Evolutionary conservation across 2,329 filamentous ascomycete species (phyloP).

Genomic region (Cladosporium sp.): DNA sequence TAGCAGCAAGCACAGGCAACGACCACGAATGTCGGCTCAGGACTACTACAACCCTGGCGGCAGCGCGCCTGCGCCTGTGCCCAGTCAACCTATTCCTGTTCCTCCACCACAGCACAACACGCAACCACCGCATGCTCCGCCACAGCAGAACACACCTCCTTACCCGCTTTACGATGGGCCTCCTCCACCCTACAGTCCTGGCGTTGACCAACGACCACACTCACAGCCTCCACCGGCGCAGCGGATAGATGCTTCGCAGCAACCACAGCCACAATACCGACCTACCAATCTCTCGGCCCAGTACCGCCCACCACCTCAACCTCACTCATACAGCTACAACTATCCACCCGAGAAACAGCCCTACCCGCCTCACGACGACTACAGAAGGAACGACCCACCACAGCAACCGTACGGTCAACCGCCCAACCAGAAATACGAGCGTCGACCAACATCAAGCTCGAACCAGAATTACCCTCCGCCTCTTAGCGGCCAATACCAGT

Average conservation of each 20-base stretch:
- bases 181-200: conserved; percentile 13
- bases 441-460: background rate
- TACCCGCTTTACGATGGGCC: conserved; percentile 16
- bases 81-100: conserved; percentile 7
- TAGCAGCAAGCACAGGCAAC: background rate
- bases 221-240: conserved; percentile 13
- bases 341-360: conserved; percentile 27
- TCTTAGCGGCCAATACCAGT: background rate
- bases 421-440: conserved; percentile 3
- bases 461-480: background rate
- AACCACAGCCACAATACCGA: conserved; percentile 5
- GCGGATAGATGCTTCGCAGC: background rate
- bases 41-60: conserved; percentile 13
- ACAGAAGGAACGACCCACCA: conserved; percentile 21
- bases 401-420: conserved; percentile 14
- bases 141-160: conserved; percentile 8
- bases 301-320: conserved; percentile 10
- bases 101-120: background rate
- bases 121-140: background rate
- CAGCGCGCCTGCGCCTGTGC: conserved; percentile 5
- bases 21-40: conserved; percentile 12
- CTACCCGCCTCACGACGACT: conserved; percentile 15
- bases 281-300: conserved; percentile 1
- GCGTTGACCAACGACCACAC: conserved; percentile 11
- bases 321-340: conserved; percentile 22